Evolutionary conservation across 768 basidiomycete species (phyloP), one percentile per base, ranked within the genome.

Genomic region (Hydnomerulius pinastri): DNA sequence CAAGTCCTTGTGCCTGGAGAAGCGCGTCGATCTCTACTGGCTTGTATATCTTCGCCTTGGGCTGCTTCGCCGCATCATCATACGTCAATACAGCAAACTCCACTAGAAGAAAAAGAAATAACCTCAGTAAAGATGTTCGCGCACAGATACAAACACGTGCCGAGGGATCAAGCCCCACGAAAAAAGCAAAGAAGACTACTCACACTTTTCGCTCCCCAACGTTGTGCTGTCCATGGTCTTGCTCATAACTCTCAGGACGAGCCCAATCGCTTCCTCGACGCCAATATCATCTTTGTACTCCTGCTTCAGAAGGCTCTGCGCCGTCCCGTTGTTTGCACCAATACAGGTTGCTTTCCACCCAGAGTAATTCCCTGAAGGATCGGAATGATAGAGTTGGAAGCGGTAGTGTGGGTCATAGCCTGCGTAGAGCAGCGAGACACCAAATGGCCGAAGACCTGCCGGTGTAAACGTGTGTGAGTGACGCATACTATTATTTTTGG

Each of bases 151-250:
- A n/a, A n/a, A n/a, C n/a, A n/a, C n/a, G n/a, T n/a, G n/a, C n/a
- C n/a, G n/a, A n/a, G n/a, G n/a, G n/a, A n/a, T n/a, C n/a, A n/a
- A n/a, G n/a, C n/a, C n/a, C n/a, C n/a, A n/a, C n/a, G n/a, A n/a
- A n/a, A n/a, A n/a, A n/a, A 20, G 20, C 11, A 13, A 18, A 42
- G 9, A 11, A 23, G 21, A 40, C 33, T 5, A 71, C 93, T 64
- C 60, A 97, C 97, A 75, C 70, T 98, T 98, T 74, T 99, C 97
- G 64, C 92, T 95, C 27, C 92, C 90, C 55, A 99, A 70, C 38
- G 92, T 98, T 25, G 96, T 98, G 55, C 92, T 94, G 65, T 99
- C 97, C 96, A 99, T 98, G 47, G 96, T 98, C 81, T 98, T 98
- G 78, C 93, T 95, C 93, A 99, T 95, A 46, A 92, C 89, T 72